These are phyloP conservation scores for Mimosa pudica DNA, from an alignment of 306 rosid genomes.

Conservation along the genomic window DNA sequence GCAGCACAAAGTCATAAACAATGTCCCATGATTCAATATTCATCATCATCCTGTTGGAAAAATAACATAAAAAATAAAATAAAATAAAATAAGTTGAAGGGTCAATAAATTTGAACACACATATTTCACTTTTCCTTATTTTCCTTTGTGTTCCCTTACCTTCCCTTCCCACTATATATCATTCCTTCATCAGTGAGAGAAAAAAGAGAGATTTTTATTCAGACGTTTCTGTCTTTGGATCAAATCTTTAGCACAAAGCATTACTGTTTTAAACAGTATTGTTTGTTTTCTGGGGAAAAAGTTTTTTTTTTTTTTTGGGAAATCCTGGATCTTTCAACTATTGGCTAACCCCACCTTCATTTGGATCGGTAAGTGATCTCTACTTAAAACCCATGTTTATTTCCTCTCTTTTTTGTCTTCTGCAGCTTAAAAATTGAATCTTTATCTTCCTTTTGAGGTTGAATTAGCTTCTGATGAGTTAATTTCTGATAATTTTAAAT, in stretches of 20 bases:
- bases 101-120: not conserved
- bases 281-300: conserved; percentile 28
- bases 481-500: conserved; percentile 1
- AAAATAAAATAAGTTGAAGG: not conserved
- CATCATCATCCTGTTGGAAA: not conserved
- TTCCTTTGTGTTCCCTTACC: too few species aligned
- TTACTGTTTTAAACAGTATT: not conserved
- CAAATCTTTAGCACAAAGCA: not conserved
- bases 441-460: not conserved
- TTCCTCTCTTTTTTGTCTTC: conserved; percentile 4
- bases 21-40: not conserved
- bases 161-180: not conserved
- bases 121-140: not conserved
- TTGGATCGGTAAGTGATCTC: conserved; percentile 53
- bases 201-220: not conserved
- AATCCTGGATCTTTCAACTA: conserved; percentile 42
- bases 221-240: conserved; percentile 18
- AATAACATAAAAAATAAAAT: not conserved
- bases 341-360: conserved; percentile 24
- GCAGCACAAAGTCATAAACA: not conserved
- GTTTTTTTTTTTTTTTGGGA: conserved; percentile 12
- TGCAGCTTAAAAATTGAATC: conserved; percentile 14
- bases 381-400: conserved; percentile 9
- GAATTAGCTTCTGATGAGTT: conserved; percentile 17
- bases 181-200: conserved; percentile 3